These are phyloP conservation scores for Suhomyces sp. DNA, from an alignment of 805 yeast species.

Conservation along the genomic window DNA sequence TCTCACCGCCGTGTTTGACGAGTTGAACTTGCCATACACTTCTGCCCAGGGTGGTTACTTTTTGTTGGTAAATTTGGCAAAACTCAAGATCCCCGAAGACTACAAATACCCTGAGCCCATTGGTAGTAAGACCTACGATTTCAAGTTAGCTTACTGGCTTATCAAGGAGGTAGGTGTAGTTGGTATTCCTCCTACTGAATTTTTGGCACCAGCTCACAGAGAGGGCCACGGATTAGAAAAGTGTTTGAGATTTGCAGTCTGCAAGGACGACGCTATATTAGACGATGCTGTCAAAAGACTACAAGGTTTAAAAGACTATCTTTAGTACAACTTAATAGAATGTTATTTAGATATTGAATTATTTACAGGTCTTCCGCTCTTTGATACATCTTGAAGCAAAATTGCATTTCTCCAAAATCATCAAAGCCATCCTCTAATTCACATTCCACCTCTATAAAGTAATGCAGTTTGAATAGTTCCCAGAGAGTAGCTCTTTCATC, in stretches of 20 bases:
- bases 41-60: slow-evolving; percentile 93
- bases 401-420: slow-evolving; percentile 76
- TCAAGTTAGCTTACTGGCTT: slow-evolving; percentile 87
- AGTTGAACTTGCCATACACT: slow-evolving; percentile 85
- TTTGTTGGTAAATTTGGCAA: slow-evolving; percentile 80
- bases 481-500: slow-evolving; percentile 62
- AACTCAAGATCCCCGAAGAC: slow-evolving; percentile 72
- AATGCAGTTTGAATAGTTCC: slow-evolving; percentile 42
- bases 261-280: slow-evolving; percentile 82
- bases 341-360: background rate
- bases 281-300: slow-evolving; percentile 80
- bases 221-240: slow-evolving; percentile 72
- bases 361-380: background rate
- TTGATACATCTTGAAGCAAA: slow-evolving; percentile 41
- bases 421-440: slow-evolving; percentile 66
- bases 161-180: slow-evolving; percentile 92
- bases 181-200: slow-evolving; percentile 97
- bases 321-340: slow-evolving; percentile 13
- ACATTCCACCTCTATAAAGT: slow-evolving; percentile 33
- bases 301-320: slow-evolving; percentile 62
- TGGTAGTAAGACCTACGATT: slow-evolving; percentile 71
- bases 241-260: slow-evolving; percentile 89
- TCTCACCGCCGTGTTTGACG: slow-evolving; percentile 77
- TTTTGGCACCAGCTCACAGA: slow-evolving; percentile 63
- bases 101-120: slow-evolving; percentile 73